Percentiles rank a stretch among this genome's conserved stretches.
These are phyloP conservation scores for Vitis labrusca DNA, from an alignment of 164 flowering plant genomes.

Conservation along the genomic window DNA sequence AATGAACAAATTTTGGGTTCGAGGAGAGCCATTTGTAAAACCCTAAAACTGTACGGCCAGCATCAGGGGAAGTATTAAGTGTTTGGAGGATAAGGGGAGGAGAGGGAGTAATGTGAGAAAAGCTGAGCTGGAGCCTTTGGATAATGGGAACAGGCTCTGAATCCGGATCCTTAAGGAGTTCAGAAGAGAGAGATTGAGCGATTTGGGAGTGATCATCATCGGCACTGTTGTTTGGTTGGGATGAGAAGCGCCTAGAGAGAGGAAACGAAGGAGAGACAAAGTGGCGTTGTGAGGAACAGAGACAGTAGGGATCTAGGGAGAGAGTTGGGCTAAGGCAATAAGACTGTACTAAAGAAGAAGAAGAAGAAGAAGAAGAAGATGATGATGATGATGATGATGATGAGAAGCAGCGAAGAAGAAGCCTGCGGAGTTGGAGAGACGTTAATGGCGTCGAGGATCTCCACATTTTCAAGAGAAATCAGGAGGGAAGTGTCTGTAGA, in stretches of 20 bases:
- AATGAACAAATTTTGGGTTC: slow-evolving; percentile 36
- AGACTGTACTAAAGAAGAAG: slow-evolving; percentile 4
- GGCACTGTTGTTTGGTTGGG: slow-evolving; percentile 1
- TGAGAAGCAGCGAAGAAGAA: slow-evolving; percentile 36
- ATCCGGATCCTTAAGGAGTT: slow-evolving; percentile 50
- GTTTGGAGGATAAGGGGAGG: slow-evolving; percentile 45
- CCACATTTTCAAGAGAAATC: neutral
- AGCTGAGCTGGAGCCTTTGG: slow-evolving; percentile 61
- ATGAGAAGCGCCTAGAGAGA: slow-evolving; percentile 19
- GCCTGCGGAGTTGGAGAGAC: slow-evolving; percentile 35
- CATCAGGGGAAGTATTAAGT: slow-evolving; percentile 62
- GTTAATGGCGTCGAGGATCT: slow-evolving; percentile 14
- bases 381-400: slow-evolving; percentile 3
- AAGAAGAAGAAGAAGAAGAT: no score
- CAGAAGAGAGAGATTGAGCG: slow-evolving; percentile 54
- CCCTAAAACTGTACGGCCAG: slow-evolving; percentile 68
- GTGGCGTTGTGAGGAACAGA: slow-evolving; percentile 1
- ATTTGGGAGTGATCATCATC: slow-evolving; percentile 20
- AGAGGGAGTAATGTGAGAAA: slow-evolving; percentile 57
- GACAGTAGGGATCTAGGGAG: slow-evolving; percentile 5
- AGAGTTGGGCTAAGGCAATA: slow-evolving; percentile 10
- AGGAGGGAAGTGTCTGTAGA: no score
- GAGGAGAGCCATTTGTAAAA: slow-evolving; percentile 63
- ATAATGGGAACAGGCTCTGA: slow-evolving; percentile 46
- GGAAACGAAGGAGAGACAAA: neutral